These are phyloP conservation scores for Suhomyces bolitotheri DNA, from an alignment of 1,139 yeast genomes.

Conservation along the genomic window DNA sequence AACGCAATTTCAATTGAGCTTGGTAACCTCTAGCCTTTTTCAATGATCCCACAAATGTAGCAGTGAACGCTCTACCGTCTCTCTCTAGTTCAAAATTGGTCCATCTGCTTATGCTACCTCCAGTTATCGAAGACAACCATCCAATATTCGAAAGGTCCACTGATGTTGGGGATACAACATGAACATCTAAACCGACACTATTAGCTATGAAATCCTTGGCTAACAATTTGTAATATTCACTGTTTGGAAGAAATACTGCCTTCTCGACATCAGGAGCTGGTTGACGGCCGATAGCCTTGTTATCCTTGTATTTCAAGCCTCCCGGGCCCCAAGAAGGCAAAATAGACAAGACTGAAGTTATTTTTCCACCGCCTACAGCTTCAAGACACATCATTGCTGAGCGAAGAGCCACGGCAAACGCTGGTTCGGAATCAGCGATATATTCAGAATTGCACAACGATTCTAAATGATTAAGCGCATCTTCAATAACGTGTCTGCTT, in stretches of 20 bases:
- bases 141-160: slow-evolving; percentile 79
- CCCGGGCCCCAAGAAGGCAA: slow-evolving; percentile 90
- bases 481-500: slow-evolving; percentile 62
- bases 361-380: slow-evolving; percentile 75
- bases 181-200: slow-evolving; percentile 77
- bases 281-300: slow-evolving; percentile 35
- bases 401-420: slow-evolving; percentile 77
- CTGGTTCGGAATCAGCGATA: slow-evolving; percentile 62
- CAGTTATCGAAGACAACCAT: slow-evolving; percentile 64
- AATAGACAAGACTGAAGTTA: slow-evolving; percentile 64
- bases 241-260: slow-evolving; percentile 56
- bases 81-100: slow-evolving; percentile 66
- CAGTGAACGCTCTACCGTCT: slow-evolving; percentile 67
- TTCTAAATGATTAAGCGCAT: slow-evolving; percentile 65
- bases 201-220: slow-evolving; percentile 57
- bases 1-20: slow-evolving; percentile 80
- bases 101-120: slow-evolving; percentile 70
- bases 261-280: slow-evolving; percentile 57
- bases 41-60: slow-evolving; percentile 56
- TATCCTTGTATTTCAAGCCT: slow-evolving; percentile 56
- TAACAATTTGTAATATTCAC: slow-evolving; percentile 61
- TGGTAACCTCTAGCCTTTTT: slow-evolving; percentile 64
- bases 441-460: slow-evolving; percentile 36
- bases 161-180: slow-evolving; percentile 63
- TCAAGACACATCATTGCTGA: slow-evolving; percentile 68